Evolutionary conservation across 495 filamentous ascomycete genomes (phyloP).

Genomic region (Podospora pseudopauciseta): DNA sequence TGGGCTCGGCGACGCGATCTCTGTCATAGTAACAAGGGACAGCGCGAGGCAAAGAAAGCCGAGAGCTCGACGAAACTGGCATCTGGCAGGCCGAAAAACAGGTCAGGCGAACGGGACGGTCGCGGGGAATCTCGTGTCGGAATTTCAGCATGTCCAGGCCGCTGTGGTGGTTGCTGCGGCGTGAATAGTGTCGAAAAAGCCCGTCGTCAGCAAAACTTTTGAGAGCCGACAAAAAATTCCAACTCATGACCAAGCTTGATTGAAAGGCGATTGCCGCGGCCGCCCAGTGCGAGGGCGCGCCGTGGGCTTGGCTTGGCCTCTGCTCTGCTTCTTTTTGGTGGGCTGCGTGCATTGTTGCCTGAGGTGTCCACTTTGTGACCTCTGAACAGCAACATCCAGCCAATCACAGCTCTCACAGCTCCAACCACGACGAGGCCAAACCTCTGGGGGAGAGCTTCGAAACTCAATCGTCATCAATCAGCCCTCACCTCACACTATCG

Average conservation of each 20-base stretch:
- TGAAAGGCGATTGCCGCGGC: conserved; percentile 26
- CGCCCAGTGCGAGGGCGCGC: conserved; percentile 11
- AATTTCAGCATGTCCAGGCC: conserved; percentile 60
- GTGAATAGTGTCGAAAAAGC: conserved; percentile 35
- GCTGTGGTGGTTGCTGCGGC: conserved; percentile 40
- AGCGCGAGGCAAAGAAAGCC: conserved; percentile 43
- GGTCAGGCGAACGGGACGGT: conserved; percentile 60
- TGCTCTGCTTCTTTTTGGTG: neutral
- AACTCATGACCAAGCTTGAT: conserved; percentile 25
- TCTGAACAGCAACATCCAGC: neutral
- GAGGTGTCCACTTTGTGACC: conserved; percentile 17
- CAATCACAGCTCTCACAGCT: conserved; percentile 10
- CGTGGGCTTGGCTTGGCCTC: neutral
- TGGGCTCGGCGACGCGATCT: conserved; percentile 49
- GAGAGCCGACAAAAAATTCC: conserved; percentile 36
- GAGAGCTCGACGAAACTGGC: conserved; percentile 62
- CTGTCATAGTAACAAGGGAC: conserved; percentile 48
- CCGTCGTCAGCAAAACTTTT: conserved; percentile 48
- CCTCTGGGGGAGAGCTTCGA: neutral
- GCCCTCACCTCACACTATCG: conserved; percentile 9
- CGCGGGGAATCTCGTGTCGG: conserved; percentile 49
- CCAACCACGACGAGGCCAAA: neutral
- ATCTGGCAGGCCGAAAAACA: conserved; percentile 57
- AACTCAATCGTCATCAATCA: conserved; percentile 26
- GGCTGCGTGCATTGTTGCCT: conserved; percentile 21